Conservation (phyloP, 1,139 yeast genomes). For the Blastobotrys serpentis region DNA sequence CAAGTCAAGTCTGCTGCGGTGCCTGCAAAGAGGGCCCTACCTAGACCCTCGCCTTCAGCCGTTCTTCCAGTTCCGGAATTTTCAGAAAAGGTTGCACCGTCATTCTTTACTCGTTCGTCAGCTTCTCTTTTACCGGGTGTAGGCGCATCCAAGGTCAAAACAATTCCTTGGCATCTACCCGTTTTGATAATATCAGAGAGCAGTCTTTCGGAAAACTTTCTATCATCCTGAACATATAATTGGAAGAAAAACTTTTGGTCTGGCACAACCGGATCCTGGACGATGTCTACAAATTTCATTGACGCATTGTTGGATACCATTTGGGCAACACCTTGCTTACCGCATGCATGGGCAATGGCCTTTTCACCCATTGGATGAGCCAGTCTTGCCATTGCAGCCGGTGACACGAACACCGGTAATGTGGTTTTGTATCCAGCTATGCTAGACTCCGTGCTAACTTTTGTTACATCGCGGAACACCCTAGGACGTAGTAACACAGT, state of each 20-base stretch:
- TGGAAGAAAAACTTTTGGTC: constrained; percentile 72
- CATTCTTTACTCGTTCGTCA: constrained; percentile 48
- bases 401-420: constrained; percentile 74
- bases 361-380: constrained; percentile 73
- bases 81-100: constrained; percentile 44
- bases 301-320: constrained; percentile 83
- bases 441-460: constrained; percentile 39
- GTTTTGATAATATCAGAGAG: constrained; percentile 51
- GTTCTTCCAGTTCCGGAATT: constrained; percentile 32
- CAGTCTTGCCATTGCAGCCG: constrained; percentile 77
- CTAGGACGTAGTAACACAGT: constrained; percentile 49
- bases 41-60: constrained; percentile 26
- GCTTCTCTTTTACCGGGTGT: constrained; percentile 74
- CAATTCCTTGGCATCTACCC: constrained; percentile 58
- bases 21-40: constrained; percentile 51
- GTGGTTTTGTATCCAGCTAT: constrained; percentile 51
- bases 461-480: constrained; percentile 48
- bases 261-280: constrained; percentile 45
- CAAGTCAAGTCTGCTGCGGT: constrained; percentile 52
- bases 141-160: constrained; percentile 82
- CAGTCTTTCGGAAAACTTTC: constrained; percentile 52
- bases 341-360: constrained; percentile 73
- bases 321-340: constrained; percentile 64
- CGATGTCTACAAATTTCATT: constrained; percentile 70
- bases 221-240: constrained; percentile 66